Evolutionary conservation across 2,329 filamentous ascomycete genomes (phyloP).

Genomic region (Venturiaceae sp.): DNA sequence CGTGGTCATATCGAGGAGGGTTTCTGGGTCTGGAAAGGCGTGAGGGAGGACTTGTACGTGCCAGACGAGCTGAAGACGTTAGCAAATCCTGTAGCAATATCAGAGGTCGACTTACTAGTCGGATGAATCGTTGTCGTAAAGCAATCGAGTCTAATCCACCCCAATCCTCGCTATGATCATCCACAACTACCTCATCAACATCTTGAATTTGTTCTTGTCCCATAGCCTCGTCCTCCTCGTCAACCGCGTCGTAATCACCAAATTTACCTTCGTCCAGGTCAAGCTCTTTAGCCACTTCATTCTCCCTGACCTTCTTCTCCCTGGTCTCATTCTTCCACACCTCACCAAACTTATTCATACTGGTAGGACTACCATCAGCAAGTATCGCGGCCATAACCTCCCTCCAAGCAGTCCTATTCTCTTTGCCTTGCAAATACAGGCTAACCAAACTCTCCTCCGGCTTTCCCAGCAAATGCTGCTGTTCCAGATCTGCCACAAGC

Average conservation of each 20-base stretch:
- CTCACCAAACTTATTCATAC: slow-evolving; percentile 48
- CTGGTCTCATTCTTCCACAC: slow-evolving; percentile 59
- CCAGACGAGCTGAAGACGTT: slow-evolving; percentile 12
- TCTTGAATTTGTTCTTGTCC: slow-evolving; percentile 8
- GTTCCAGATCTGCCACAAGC: slow-evolving; percentile 57
- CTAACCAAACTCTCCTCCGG: slow-evolving; percentile 47
- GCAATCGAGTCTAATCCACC: slow-evolving; percentile 45
- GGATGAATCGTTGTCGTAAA: slow-evolving; percentile 54
- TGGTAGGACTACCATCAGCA: slow-evolving; percentile 49
- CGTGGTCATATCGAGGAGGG: slow-evolving; percentile 51
- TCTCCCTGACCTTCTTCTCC: slow-evolving; percentile 32
- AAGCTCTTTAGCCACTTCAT: slow-evolving; percentile 39
- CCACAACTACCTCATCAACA: neutral
- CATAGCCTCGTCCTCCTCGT: slow-evolving; percentile 20
- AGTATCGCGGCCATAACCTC: slow-evolving; percentile 58
- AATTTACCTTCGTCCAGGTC: slow-evolving; percentile 52
- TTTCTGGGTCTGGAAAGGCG: slow-evolving; percentile 40
- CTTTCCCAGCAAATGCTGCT: slow-evolving; percentile 10
- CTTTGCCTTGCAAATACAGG: slow-evolving; percentile 42
- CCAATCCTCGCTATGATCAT: slow-evolving; percentile 11
- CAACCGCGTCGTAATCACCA: slow-evolving; percentile 47
- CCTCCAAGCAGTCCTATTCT: slow-evolving; percentile 30
- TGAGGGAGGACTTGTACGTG: slow-evolving; percentile 28
- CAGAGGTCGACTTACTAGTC: slow-evolving; percentile 32
- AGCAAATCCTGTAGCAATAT: neutral